These are phyloP conservation scores for Coemansia sp. DNA, from an alignment of 192 early-diverging fungal species.

Conservation along the genomic window DNA sequence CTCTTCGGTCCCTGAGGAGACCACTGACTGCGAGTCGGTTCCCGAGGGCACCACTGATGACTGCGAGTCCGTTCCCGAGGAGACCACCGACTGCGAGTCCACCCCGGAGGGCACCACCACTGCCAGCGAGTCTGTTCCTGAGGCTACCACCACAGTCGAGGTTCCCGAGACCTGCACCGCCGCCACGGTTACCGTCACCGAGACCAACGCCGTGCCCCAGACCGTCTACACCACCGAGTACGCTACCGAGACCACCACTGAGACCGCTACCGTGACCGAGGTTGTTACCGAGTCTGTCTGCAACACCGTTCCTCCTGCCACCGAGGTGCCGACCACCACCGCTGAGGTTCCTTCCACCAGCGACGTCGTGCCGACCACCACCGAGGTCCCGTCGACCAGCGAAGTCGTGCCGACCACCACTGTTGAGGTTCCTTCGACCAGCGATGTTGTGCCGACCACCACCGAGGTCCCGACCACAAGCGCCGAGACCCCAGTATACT, in stretches of 20 bases:
- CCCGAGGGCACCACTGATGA: background rate
- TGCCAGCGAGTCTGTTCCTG: conserved; percentile 10
- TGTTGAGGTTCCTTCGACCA: background rate
- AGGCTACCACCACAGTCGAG: conserved; percentile 5
- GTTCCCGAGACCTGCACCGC: conserved; percentile 30
- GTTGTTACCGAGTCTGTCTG: conserved; percentile 21
- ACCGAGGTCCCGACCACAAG: conserved; percentile 1
- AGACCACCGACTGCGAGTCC: background rate
- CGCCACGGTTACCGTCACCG: conserved; percentile 33
- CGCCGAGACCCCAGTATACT: background rate
- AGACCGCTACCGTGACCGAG: conserved; percentile 34
- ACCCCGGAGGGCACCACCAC: conserved; percentile 7
- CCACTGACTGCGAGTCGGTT: conserved; percentile 9
- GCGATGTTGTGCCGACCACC: background rate
- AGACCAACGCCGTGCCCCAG: conserved; percentile 9
- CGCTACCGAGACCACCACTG: conserved; percentile 6
- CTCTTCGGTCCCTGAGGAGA: conserved; percentile 6
- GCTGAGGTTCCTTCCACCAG: background rate
- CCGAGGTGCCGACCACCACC: conserved; percentile 13
- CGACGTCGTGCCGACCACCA: background rate
- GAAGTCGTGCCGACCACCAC: background rate
- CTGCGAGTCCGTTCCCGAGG: background rate
- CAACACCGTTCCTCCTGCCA: conserved; percentile 7
- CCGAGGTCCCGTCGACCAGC: background rate
- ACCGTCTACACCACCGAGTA: conserved; percentile 21